Evolutionary conservation across 2,329 filamentous ascomycete genomes (phyloP), one percentile per base, ranked within the genome.

Genomic region (Sporothrix schenckii): DNA sequence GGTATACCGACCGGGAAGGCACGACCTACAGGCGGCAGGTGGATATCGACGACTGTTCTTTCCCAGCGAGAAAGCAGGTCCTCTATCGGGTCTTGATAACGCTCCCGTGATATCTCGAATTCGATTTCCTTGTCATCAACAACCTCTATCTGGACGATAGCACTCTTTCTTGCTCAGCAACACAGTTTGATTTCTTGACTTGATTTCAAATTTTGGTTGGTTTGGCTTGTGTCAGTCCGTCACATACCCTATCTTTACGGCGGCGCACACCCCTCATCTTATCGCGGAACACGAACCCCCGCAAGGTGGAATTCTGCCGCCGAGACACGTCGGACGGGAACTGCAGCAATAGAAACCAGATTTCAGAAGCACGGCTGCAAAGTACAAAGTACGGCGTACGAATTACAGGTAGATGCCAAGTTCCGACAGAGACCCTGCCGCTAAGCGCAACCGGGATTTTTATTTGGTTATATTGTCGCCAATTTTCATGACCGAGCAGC

Each of bases 291-390:
- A 63, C n/a, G 34, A 47, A 63, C 58, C 58, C 56, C 58, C 58
- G 58, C 58, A 63, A 47, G 44, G 39, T 63, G 39, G 39, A 27
- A 44, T 63, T 63, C 58, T 63, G 58, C 58, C 58, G 58, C n/a
- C 58, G 58, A 63, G 58, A 63, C n/a, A 47, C 34, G n/a, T n/a
- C 44, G 61, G 44, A 66, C 61, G 16, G 34, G 14, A 27, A 66
- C 3, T 39, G 14, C 7, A 21, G 7, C 13, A 63, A 47, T 3
- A 27, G 13, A 44, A 41, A 2, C 39, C 21, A 19, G 21, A 44
- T 2, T 16, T 24, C 21, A 63, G 2, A 47, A 44, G 24, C 21
- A 47, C 58, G 58, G 58, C 58, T 63, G 58, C 58, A 63, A 47
- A 63, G 30, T 41, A n/a, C 11, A 63, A 47, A 63, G 30, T 41